Conservation (phyloP, 2,329 filamentous ascomycete genomes). For the Alternaria infectoria region DNA sequence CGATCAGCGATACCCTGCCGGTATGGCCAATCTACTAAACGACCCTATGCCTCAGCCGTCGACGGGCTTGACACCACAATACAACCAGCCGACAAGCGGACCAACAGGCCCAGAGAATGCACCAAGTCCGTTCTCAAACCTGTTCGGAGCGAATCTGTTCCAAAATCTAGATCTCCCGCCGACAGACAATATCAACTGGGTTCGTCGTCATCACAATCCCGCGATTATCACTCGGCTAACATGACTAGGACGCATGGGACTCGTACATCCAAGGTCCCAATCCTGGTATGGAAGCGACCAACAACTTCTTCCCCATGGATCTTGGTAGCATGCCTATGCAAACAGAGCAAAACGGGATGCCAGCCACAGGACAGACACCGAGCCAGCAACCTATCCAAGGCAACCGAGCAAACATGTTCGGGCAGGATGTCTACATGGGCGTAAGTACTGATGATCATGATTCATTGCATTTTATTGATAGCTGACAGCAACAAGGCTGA, state of each 20-base stretch:
- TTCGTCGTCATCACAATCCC: constrained; percentile 48
- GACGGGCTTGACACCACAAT: constrained; percentile 43
- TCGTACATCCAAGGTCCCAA: constrained; percentile 70
- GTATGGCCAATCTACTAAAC: constrained; percentile 48
- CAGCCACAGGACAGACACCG: constrained; percentile 23
- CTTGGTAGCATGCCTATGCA: constrained; percentile 42
- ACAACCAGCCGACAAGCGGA: constrained; percentile 42
- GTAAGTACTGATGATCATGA: constrained; percentile 31
- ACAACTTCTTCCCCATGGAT: constrained; percentile 55
- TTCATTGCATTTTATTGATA: neutral
- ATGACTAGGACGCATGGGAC: constrained; percentile 65
- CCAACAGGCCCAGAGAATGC: constrained; percentile 46
- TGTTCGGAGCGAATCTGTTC: constrained; percentile 58
- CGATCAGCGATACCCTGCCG: constrained; percentile 47
- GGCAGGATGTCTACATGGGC: constrained; percentile 49
- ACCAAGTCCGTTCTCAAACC: constrained; percentile 61
- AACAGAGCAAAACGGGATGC: constrained; percentile 28
- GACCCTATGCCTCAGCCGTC: constrained; percentile 41
- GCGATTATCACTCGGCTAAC: constrained; percentile 12
- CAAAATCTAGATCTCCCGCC: constrained; percentile 62
- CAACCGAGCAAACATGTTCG: constrained; percentile 38
- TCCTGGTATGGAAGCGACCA: constrained; percentile 52
- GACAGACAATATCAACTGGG: constrained; percentile 65
- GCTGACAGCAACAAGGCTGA: constrained; percentile 32
- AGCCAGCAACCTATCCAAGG: constrained; percentile 22